These are phyloP conservation scores for Tephrocybe sp. DNA, from an alignment of 768 basidiomycete genomes.

Conservation along the genomic window DNA sequence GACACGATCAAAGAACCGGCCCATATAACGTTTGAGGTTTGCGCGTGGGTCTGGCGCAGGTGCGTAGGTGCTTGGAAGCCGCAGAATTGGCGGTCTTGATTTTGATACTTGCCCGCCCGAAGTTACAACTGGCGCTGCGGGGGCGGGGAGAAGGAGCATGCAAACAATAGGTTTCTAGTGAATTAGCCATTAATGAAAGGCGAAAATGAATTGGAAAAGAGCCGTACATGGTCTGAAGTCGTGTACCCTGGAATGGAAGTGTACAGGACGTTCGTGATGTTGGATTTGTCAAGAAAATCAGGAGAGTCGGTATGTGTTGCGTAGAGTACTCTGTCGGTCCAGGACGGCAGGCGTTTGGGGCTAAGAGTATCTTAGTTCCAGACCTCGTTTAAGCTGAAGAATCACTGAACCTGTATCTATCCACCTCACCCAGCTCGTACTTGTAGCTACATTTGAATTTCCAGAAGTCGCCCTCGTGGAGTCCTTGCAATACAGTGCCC, in stretches of 20 bases:
- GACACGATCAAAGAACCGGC: slow-evolving; percentile 67
- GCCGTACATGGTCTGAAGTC: slow-evolving; percentile 83
- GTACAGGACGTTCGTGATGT: slow-evolving; percentile 69
- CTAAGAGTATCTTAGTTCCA: slow-evolving; percentile 32
- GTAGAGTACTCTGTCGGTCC: slow-evolving; percentile 93
- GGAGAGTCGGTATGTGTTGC: slow-evolving; percentile 71
- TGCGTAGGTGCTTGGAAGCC: slow-evolving; percentile 48
- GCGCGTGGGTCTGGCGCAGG: slow-evolving; percentile 57
- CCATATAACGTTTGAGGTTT: slow-evolving; percentile 58
- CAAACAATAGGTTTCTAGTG: slow-evolving; percentile 84
- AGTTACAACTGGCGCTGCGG: slow-evolving; percentile 11
- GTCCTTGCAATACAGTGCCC: slow-evolving; percentile 65
- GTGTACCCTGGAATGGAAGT: slow-evolving; percentile 82
- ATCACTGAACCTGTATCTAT: slow-evolving; percentile 73
- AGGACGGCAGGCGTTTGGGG: slow-evolving; percentile 75
- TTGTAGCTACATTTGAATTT: slow-evolving; percentile 92
- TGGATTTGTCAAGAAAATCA: slow-evolving; percentile 45
- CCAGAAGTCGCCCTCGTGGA: slow-evolving; percentile 88
- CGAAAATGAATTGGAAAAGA: background rate
- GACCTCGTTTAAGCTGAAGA: slow-evolving; percentile 1
- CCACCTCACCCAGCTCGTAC: slow-evolving; percentile 76
- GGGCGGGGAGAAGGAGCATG: slow-evolving; percentile 60
- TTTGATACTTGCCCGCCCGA: slow-evolving; percentile 9
- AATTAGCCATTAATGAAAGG: background rate
- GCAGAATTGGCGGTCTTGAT: slow-evolving; percentile 42